Base-by-base conservation (phyloP, 768 basidiomycete species). In the Aureoboletus auriporus region DNA sequence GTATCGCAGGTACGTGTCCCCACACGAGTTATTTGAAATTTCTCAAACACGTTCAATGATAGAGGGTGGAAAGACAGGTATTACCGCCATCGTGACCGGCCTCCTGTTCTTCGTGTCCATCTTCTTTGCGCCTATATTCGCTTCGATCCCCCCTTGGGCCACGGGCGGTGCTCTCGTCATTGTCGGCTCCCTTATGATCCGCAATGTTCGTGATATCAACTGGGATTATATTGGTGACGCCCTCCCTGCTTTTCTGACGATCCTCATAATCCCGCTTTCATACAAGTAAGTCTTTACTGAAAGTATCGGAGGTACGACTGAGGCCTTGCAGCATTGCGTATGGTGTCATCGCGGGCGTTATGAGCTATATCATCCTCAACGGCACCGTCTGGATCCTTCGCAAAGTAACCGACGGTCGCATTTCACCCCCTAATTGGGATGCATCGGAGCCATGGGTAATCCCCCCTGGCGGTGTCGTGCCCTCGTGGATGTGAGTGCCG, bases 61-160 rank as follows among this genome's bases (percentile, higher is more conserved):
- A 75, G 90, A 93, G 79, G 91, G 91, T 30, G 91, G 91, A 33
- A 88, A 85, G 72, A 93, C 91, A 0, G 91, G 91, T 26, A 68
- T 93, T 43, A 86, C 90, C 0, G 90, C 86, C 4, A 76, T 92
- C 47, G 74, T 76, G 12, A 82, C 79, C 4, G 85, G 86, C 7
- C 59, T 89, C 38, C 78, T 80, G 55, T 93, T 93, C 77, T 86
- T 92, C 63, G 67, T 93, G 39, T 87, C 80, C 3, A 74, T 93
- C 46, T 93, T 93, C 75, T 93, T 93, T 60, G 79, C 90, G 14
- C 90, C 90, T 6, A 84, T 93, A 57, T 91, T 93, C 55, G 88
- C 89, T 9, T 89, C 86, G 10, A 89, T 93, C 44, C 90, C 90
- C 0, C 58, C 83, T 0, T 93, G 89, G 88, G 89, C 90, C 5